A percentile compares a stretch with the other conserved stretches of the same genome.
phyloP scores from a whole-genome alignment of 371 early-diverging fungal species.

The Nematocida displodere region DNA sequence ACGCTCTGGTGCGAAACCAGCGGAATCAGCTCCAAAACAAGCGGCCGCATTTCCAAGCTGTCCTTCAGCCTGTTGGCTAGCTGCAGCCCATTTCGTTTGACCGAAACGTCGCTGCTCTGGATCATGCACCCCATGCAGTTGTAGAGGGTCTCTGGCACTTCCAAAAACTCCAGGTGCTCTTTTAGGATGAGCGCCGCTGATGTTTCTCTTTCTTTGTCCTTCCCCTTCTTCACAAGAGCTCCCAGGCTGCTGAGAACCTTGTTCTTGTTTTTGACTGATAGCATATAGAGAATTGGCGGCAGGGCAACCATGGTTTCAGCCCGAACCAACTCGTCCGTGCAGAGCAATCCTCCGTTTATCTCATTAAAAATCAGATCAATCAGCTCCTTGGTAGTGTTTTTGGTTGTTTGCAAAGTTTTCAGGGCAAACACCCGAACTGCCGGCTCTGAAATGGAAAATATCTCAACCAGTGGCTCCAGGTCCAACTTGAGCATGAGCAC shows the following conservation, averaged over 20 bases:
- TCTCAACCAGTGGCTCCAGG: conserved; percentile 4
- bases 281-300: not conserved
- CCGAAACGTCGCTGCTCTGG: conserved; percentile 11
- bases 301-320: conserved; percentile 49
- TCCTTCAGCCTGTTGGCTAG: conserved; percentile 37
- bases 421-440: conserved; percentile 47
- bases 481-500: conserved; percentile 43
- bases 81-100: conserved; percentile 6
- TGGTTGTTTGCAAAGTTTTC: conserved; percentile 41
- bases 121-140: conserved; percentile 42
- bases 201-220: not conserved
- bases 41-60: not conserved
- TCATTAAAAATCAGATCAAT: conserved; percentile 30
- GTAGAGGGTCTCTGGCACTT: not conserved
- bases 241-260: not conserved
- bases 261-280: not conserved
- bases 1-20: not conserved
- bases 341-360: conserved; percentile 51
- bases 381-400: conserved; percentile 5
- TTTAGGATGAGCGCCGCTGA: not conserved
- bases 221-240: conserved; percentile 1
- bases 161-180: not conserved
- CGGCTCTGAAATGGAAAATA: conserved; percentile 53
- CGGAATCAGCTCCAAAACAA: conserved; percentile 33
- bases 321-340: conserved; percentile 54